phyloP scores from a whole-genome alignment of 2,329 filamentous ascomycete species.

The Pseudogymnoascus sp. region DNA sequence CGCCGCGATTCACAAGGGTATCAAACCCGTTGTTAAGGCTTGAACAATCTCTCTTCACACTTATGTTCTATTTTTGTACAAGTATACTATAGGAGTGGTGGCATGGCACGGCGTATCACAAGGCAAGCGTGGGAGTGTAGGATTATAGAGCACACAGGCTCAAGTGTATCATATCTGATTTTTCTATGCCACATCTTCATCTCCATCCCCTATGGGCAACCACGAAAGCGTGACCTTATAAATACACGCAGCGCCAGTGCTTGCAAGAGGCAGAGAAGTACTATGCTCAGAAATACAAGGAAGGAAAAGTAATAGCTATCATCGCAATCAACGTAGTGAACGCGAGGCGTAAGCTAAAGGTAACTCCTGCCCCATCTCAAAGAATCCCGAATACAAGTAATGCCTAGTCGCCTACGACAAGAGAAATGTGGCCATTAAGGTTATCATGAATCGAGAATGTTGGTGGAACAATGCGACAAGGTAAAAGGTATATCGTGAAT shows the following conservation, averaged over 20 bases:
- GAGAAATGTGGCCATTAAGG: constrained; percentile 24
- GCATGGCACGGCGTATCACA: constrained; percentile 9
- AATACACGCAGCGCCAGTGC: constrained; percentile 31
- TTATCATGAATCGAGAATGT: constrained; percentile 27
- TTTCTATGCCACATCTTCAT: constrained; percentile 25
- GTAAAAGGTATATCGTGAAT: constrained; percentile 20
- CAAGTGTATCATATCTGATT: constrained; percentile 19
- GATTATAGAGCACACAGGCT: constrained; percentile 19
- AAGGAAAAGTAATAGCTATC: constrained; percentile 25
- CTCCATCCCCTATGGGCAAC: constrained; percentile 11
- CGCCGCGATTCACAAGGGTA: constrained; percentile 91
- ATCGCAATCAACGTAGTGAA: constrained; percentile 21
- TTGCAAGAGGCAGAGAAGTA: constrained; percentile 21
- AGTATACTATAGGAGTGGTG: constrained; percentile 11
- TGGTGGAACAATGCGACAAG: constrained; percentile 18
- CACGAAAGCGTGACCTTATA: constrained; percentile 20
- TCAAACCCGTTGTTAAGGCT: constrained; percentile 56
- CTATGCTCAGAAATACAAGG: constrained; percentile 24
- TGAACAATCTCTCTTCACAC: constrained; percentile 10
- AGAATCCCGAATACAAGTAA: constrained; percentile 23
- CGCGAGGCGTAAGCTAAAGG: constrained; percentile 28
- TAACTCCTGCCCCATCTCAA: constrained; percentile 27
- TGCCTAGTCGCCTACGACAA: constrained; percentile 25
- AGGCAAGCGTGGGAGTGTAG: constrained; percentile 5
- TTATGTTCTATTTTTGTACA: not conserved